phyloP scores from a whole-genome alignment of 2,329 filamentous ascomycete genomes.

The Ceratocystis colombiana region DNA sequence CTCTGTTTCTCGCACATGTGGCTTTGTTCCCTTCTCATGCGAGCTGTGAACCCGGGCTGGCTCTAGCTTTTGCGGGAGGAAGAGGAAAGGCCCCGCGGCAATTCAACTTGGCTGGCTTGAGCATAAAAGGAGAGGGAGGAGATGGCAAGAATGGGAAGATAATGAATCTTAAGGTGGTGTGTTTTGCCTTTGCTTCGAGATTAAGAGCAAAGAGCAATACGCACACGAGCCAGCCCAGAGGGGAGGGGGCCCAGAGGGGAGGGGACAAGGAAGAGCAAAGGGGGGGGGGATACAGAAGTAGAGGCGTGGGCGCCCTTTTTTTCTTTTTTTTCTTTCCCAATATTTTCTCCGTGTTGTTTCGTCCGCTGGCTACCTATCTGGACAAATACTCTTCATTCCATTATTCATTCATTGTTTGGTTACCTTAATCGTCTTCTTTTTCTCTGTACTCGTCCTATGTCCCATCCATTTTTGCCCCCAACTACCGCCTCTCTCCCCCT shows the following conservation, averaged over 20 bases:
- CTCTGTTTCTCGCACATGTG: constrained; percentile 4
- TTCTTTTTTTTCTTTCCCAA: background rate
- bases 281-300: background rate
- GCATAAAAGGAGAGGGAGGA: background rate
- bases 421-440: background rate
- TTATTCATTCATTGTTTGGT: background rate
- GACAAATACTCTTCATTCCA: background rate
- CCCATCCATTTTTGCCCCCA: too few species aligned
- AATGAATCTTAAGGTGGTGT: background rate
- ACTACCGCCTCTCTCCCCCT: too few species aligned
- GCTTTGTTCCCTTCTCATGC: background rate
- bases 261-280: too few species aligned
- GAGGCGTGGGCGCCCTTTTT: background rate
- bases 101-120: too few species aligned
- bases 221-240: background rate
- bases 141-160: background rate
- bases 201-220: background rate
- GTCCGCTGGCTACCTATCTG: background rate
- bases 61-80: constrained; percentile 10
- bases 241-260: background rate
- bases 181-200: background rate
- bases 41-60: background rate
- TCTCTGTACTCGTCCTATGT: too few species aligned
- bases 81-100: background rate
- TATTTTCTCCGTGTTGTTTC: constrained; percentile 13